Percentiles rank a stretch among this genome's conserved stretches.
Conservation (phyloP, 257 asterid genomes). For the Verbena officinalis region DNA sequence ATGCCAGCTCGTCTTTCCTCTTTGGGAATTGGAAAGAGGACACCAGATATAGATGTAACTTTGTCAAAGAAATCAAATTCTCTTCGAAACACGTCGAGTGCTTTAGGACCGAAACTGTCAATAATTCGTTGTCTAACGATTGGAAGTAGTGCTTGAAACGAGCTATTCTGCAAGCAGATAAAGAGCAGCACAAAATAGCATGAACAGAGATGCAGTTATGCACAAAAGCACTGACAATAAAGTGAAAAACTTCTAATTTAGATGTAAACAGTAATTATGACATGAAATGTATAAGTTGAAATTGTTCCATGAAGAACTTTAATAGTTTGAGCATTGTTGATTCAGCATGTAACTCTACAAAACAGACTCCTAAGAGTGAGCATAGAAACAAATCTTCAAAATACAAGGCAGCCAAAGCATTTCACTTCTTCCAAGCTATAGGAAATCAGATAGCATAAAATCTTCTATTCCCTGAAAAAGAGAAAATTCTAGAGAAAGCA, state of each 20-base stretch:
- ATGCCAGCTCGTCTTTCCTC: slow-evolving; percentile 97
- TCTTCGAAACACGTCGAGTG: slow-evolving; percentile 73
- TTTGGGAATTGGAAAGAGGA: slow-evolving; percentile 88
- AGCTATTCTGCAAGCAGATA: slow-evolving; percentile 52
- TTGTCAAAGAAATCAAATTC: slow-evolving; percentile 98
- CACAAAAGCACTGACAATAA: slow-evolving; percentile 14
- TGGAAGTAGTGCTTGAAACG: slow-evolving; percentile 84
- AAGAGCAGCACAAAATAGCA: slow-evolving; percentile 5
- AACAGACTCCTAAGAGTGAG: not conserved
- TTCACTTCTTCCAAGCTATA: not conserved
- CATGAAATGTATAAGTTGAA: slow-evolving; percentile 2
- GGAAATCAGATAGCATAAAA: not conserved
- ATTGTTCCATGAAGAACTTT: slow-evolving; percentile 19
- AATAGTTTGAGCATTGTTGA: slow-evolving; percentile 13
- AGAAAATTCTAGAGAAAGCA: not conserved
- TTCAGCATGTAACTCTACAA: slow-evolving; percentile 6
- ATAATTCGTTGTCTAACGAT: slow-evolving; percentile 81
- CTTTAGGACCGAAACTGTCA: slow-evolving; percentile 78
- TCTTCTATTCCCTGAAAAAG: not conserved
- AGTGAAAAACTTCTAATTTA: slow-evolving; percentile 7
- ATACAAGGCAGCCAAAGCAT: not conserved
- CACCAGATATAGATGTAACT: slow-evolving; percentile 98
- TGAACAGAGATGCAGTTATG: slow-evolving; percentile 23
- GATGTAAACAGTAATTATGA: slow-evolving; percentile 18
- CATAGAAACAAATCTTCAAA: not conserved